Evolutionary conservation across 257 asterid species (phyloP), one percentile per base, ranked within the genome.

Genomic region (Gentiana macrophylla): DNA sequence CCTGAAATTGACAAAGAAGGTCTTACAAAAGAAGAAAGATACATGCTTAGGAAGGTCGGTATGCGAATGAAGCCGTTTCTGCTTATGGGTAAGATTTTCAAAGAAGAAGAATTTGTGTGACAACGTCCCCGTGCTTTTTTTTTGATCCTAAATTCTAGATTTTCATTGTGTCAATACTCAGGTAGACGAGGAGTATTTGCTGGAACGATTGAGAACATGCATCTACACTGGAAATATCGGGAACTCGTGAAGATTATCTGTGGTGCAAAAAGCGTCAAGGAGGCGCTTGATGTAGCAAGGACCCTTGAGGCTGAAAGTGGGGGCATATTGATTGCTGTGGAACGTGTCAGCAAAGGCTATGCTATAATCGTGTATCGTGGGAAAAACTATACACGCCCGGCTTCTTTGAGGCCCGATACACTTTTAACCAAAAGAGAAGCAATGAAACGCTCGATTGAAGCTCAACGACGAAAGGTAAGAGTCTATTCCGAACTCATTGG

Each of bases 121-220:
- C 33, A 37, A 35, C 15, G 9, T 52, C 45, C 43, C 9, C 43
- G 53, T 52, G 37, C 44, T 24, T 24, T 24, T 24, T 24, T 32
- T 36, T 12, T 34, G 24, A 35, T 35, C 44, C 12, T 12, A 56
- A 41, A 32, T 41, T 50, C 63, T 52, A n/a, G 56, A 53, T 41
- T 61, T 35, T 11, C 46, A 43, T 62, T 62, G 47, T 62, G 62
- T 48, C 61, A 59, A 24, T 78, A 66, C 64, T 12, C 79, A 92
- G 95, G 99, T 52, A 81, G 97, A 53, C 83, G 97, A 74, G 97
- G 95, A 61, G 94, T 92, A 52, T 92, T 92, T 73, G 94, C 82
- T 77, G 99, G 99, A 67, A 92, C 99, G 45, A 60, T 92, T 45
- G 99, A 92, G 69, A 92, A 88, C 80, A 92, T 92, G 99, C 95